Evolutionary conservation across 176 grass and related monocot genomes (phyloP), one percentile per base, ranked within the genome.

Genomic region (Melocanna baccifera): DNA sequence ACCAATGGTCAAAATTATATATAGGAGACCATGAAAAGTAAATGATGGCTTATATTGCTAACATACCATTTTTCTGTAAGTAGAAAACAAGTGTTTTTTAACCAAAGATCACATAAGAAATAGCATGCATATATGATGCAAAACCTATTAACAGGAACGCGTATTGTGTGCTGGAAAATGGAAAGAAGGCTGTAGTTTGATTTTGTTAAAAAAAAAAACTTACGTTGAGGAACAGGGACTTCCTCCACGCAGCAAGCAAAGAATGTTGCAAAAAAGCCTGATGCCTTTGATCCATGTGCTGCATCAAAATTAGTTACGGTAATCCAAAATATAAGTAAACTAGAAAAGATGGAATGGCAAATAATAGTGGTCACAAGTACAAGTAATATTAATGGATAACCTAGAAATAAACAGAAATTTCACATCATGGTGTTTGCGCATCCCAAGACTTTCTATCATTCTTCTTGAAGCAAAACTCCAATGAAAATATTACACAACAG

Each of bases 231-330:
- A 83, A 91, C 70, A 91, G 89, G 84, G 5, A 85, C 69, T 76
- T 96, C 90, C 77, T 92, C 91, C 76, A 67, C 69, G 39, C 88
- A 96, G 85, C 93, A 99, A 91, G 84, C 81, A 89, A 99, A 90
- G 72, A 92, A 81, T 69, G 86, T 43, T 55, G 90, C 83, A 15
- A 99, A 89, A 76, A 96, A 92, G 15, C 75, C 82, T 76, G 91
- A 84, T 86, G 81, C n/a, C 29, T 81, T 88, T 30, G 88, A 87
- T 81, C 86, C 87, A 62, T 65, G 77, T 81, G 81, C 95, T 97
- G 88, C 87, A 86, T 47, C 48, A 87, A 59, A 72, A 85, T 83
- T 77, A 70, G 11, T 76, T 7, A 82, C 70, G 73, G 83, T 80
- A 86, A 63, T 20, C 15, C 25, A 78, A 71, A 28, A 28, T 55